These are phyloP conservation scores for Auriscalpium microsporum DNA, from an alignment of 768 basidiomycete genomes.

Conservation along the genomic window DNA sequence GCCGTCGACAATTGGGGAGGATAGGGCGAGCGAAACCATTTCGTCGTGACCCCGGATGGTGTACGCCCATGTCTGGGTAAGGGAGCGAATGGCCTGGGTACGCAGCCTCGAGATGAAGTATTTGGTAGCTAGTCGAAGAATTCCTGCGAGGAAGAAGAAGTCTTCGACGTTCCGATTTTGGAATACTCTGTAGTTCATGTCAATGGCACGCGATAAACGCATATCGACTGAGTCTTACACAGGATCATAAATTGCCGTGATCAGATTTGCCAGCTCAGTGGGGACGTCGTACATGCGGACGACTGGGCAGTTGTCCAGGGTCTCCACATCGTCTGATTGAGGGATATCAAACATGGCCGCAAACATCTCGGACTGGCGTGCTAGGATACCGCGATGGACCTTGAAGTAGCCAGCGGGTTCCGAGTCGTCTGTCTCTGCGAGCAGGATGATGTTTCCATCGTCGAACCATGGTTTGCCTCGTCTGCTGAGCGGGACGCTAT, in stretches of 20 bases:
- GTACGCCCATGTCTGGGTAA: constrained; percentile 43
- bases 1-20: constrained; percentile 31
- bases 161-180: constrained; percentile 35
- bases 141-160: constrained; percentile 48
- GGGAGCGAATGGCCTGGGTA: constrained; percentile 39
- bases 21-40: constrained; percentile 44
- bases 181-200: constrained; percentile 26
- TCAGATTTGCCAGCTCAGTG: constrained; percentile 38
- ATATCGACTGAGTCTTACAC: constrained; percentile 30
- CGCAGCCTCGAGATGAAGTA: constrained; percentile 49
- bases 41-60: constrained; percentile 48
- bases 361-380: constrained; percentile 50
- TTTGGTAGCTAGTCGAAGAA: constrained; percentile 51
- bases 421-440: constrained; percentile 28
- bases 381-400: constrained; percentile 37
- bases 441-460: constrained; percentile 49
- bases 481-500: constrained; percentile 1
- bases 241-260: constrained; percentile 50
- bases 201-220: not conserved
- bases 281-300: constrained; percentile 46
- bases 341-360: constrained; percentile 46
- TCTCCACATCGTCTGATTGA: constrained; percentile 29
- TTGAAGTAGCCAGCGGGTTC: constrained; percentile 35
- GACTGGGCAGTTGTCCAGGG: constrained; percentile 39
- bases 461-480: constrained; percentile 48